These are phyloP conservation scores for Hibiscus trionum DNA, from an alignment of 345 rosid genomes.

Conservation along the genomic window DNA sequence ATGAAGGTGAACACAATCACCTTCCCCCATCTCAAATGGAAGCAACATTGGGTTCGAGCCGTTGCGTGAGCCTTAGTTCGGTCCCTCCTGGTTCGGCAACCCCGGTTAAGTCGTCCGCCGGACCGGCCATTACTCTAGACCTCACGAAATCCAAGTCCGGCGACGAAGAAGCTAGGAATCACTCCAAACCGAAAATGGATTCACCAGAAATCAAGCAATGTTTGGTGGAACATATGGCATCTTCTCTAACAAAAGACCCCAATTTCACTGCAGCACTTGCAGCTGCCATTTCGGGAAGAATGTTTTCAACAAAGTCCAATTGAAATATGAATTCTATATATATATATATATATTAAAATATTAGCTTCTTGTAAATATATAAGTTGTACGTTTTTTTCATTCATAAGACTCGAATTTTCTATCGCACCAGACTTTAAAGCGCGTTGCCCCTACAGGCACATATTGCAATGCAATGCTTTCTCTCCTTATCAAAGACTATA, in stretches of 20 bases:
- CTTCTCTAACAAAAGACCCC: conserved; percentile 86
- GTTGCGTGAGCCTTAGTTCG: conserved; percentile 27
- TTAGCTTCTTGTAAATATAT: too few relatives aligned
- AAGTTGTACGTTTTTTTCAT: too few relatives aligned
- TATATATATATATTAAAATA: not conserved
- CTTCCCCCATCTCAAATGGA: conserved; percentile 61
- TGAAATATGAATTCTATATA: conserved; percentile 21
- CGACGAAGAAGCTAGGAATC: conserved; percentile 13
- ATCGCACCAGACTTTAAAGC: too few relatives aligned
- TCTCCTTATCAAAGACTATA: too few relatives aligned
- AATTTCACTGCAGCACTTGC: conserved; percentile 92
- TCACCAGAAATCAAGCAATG: conserved; percentile 51
- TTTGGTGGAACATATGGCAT: conserved; percentile 93
- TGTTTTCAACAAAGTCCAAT: conserved; percentile 41
- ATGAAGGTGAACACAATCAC: conserved; percentile 98
- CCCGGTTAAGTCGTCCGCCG: conserved; percentile 31
- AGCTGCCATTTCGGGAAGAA: conserved; percentile 79
- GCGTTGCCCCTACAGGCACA: too few relatives aligned
- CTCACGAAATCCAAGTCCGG: conserved; percentile 38
- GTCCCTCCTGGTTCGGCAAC: conserved; percentile 39
- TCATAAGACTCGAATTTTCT: too few relatives aligned
- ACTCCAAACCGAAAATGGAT: conserved; percentile 32
- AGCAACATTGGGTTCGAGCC: conserved; percentile 42
- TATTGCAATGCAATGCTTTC: too few relatives aligned
- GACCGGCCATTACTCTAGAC: conserved; percentile 46